Evolutionary conservation across 352 stramenopile genomes (phyloP), one percentile per base, ranked within the genome.

Genomic region (Hyaloperonospora arabidopsidis): DNA sequence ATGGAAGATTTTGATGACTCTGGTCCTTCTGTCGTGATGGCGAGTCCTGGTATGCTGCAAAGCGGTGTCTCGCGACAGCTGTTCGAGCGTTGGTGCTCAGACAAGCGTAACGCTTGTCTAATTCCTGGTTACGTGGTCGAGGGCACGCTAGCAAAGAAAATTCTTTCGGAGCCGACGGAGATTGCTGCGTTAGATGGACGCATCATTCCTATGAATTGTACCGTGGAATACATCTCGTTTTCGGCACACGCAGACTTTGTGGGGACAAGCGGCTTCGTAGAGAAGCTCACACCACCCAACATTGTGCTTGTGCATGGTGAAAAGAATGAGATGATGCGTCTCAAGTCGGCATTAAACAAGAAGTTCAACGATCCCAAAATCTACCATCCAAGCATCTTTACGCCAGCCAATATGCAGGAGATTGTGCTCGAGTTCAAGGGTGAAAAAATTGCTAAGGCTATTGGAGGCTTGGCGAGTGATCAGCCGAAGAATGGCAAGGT

Each of bases 71-170:
- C 87, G 11, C 87, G 97, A 15, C 86, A 98, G 63, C 76, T 99
- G 0, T 98, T 99, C 68, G 96, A 99, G 70, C 79, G 89, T 21
- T 99, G 97, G 97, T 98, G 94, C 52, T 85, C 83, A 12, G 95
- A 99, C 71, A 97, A 97, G 28, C 96, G 95, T 48, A 99, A 99
- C 67, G 96, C 95, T 12, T 97, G 98, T 44, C 82, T 99, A 44
- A 98, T 99, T 67, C 95, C 97, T 21, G 97, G 97, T 34, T 99
- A 99, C 68, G 95, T 97, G 22, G 95, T 99, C 0, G 96, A 99
- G 67, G 96, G 97, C 44, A 99, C 96, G 3, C 68, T 99, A 7
- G 96, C 96, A 1, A 98, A 98, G 63, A 97, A 98, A 64, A 96
- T 99, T 57, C 74, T 98, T 50, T 94, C 80, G 0, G 87, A 98